Evolutionary conservation across 805 yeast genomes (phyloP), one percentile per base, ranked within the genome.

Genomic region (Saccharomycopsis malanga): DNA sequence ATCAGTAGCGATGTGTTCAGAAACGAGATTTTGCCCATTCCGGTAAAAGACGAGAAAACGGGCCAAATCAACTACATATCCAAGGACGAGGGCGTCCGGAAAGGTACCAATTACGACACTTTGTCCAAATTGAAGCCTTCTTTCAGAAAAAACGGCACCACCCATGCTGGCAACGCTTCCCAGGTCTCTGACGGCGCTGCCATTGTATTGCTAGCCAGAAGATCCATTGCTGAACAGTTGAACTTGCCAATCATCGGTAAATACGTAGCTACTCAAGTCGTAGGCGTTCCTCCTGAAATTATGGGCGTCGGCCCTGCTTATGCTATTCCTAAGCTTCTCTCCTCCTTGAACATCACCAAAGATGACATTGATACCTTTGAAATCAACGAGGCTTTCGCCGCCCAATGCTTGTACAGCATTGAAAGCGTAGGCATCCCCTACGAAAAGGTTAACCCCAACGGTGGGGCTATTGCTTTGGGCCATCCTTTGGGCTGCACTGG

Each of bases 301-400:
- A 91, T 91, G 98, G 98, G 98, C 50, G 80, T 91, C 58, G 98
- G 98, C 38, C 98, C 98, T 49, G 97, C 95, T 23, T 79, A 76
- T 58, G 98, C 98, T 50, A 89, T 91, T 58, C 98, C 98, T 53
- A 76, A 75, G 47, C 81, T 87, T 17, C 74, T 91, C 56, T 70
- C 74, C 63, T 77, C 77, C 60, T 59, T 70, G 4, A 81, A 82
- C 32, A 63, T 89, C 51, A 66, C 72, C 4, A 71, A 76, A 24
- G 73, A 74, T 41, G 95, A 88, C 57, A 68, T 91, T 47, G 73
- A 77, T 42, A 74, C 87, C 34, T 89, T 74, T 63, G 98, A 91
- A 71, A 80, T 91, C 61, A 89, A 89, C 67, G 98, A 91, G 72
- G 97, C 98, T 1, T 91, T 91, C 67, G 97, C 98, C 15, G 93